Base-by-base conservation (phyloP, 139 green algal genomes). In the Chlorella sp. region DNA sequence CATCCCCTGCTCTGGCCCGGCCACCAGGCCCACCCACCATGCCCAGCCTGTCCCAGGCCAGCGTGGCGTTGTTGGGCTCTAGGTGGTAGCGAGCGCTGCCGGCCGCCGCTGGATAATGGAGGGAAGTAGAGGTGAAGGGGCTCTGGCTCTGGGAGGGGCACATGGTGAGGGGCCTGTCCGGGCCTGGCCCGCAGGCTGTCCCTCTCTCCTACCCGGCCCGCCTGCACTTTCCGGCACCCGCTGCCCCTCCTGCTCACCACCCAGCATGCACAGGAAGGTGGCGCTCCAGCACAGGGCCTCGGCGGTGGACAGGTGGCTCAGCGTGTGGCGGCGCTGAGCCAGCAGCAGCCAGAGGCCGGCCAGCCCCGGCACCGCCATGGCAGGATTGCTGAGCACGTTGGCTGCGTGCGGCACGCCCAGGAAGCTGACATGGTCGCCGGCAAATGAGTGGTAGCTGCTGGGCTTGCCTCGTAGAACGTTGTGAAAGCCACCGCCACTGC, bases 311-410 rank as follows among this genome's bases (percentile, higher is more conserved):
- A 40, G 22, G 72, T 41, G 28, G 26, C 70, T 46, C 44, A 4
- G 32, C 41, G 26, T 3, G 32, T 46, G 38, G 68, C 73, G 13
- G 1, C 28, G 72, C 46, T 22, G 34, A 8, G 17, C 13, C 26
- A 54, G 16, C 24, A 81, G 76, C 54, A 36, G 11, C 76, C 36
- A 48, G 22, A 81, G 76, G 13, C 76, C 76, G 9, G 40, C 38
- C 0, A 70, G 14, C 17, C 76, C 58, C 0, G 76, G 56, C 24
- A 72, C 76, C 3, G 76, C 76, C 3, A 82, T 73, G 58, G 76
- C 58, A 24, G 44, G 32, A 16, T 76, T 84, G 64, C 36, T 74
- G 16, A 84, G 62, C 43, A 76, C 79, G 19, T 84, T 73, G 28
- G 41, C 22, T 28, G 24, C 76, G 40, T 84, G 64, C 0, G 79